A percentile compares a stretch with the other conserved stretches of the same genome.
Evolutionary conservation across 495 filamentous ascomycete species (phyloP).

Genomic region (Trichoderma gamsii): DNA sequence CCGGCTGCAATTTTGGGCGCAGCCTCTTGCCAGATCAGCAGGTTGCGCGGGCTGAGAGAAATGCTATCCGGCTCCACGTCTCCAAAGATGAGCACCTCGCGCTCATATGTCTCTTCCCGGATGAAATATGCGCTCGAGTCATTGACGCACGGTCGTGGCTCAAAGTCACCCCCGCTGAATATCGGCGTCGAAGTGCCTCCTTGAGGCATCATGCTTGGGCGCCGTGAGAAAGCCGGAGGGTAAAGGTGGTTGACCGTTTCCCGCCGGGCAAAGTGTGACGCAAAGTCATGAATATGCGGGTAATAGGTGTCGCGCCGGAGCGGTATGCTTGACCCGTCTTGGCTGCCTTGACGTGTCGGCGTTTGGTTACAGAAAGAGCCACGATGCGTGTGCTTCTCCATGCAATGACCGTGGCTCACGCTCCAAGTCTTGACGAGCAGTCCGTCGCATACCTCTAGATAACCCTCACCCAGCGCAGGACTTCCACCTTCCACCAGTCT

Average conservation of each 20-base stretch:
- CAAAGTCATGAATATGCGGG: slow-evolving; percentile 12
- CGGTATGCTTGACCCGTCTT: slow-evolving; percentile 22
- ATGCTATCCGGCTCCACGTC: slow-evolving; percentile 91
- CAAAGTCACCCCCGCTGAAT: slow-evolving; percentile 21
- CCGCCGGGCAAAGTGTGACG: background rate
- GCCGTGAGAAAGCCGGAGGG: slow-evolving; percentile 8
- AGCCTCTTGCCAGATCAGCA: slow-evolving; percentile 73
- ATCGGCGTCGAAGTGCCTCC: slow-evolving; percentile 18
- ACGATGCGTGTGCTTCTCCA: slow-evolving; percentile 60
- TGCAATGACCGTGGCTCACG: slow-evolving; percentile 84
- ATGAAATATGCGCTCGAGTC: slow-evolving; percentile 93
- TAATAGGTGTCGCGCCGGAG: slow-evolving; percentile 10
- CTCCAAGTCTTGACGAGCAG: slow-evolving; percentile 70
- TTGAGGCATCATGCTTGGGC: slow-evolving; percentile 10
- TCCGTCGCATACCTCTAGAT: slow-evolving; percentile 78
- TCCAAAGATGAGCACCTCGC: slow-evolving; percentile 86
- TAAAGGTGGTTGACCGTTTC: background rate
- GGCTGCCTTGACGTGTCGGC: slow-evolving; percentile 33
- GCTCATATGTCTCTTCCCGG: slow-evolving; percentile 58
- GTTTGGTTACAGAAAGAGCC: slow-evolving; percentile 37
- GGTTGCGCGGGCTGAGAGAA: slow-evolving; percentile 73
- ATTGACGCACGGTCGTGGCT: slow-evolving; percentile 48
- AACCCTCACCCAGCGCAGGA: slow-evolving; percentile 72
- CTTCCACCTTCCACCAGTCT: slow-evolving; percentile 84
- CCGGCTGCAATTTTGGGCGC: slow-evolving; percentile 71